Evolutionary conservation across 1,284 basidiomycete species (phyloP), one percentile per base, ranked within the genome.

Genomic region (Hemileia vastatrix): DNA sequence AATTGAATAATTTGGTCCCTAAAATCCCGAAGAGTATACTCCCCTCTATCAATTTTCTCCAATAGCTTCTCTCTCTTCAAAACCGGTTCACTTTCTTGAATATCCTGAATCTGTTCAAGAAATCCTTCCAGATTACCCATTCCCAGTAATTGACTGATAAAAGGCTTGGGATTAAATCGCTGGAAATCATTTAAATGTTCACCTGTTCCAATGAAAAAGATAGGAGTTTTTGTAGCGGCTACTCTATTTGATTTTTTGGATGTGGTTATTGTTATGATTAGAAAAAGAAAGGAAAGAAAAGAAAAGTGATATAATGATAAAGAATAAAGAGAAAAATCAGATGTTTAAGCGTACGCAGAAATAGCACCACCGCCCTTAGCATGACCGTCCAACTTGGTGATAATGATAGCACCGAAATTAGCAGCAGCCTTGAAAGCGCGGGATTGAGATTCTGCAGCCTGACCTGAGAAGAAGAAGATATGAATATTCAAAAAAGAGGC

Each of bases 341-440:
- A 40, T 2, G 2, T 36, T 18, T 5, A 24, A 33, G 81, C 88
- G 67, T 77, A 93, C 92, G 94, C 94, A 52, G 95, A 98, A 67
- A 99, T 98, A 36, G 95, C 95, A 64, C 95, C 95, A 77, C 95
- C 95, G 68, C 95, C 95, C 77, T 97, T 98, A 1, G 95, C 95
- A 75, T 99, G 95, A 4, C 95, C 95, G 72, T 99, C 95, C 83
- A 99, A 91, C 79, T 99, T 99, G 21, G 95, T 99, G 18, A 99
- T 94, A 68, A 99, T 95, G 71, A 99, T 98, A 0, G 94, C 93
- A 69, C 94, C 95, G 76, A 97, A 99, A 73, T 95, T 86, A 13
- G 93, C 89, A 67, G 88, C 92, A 66, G 97, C 92, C 78, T 99
- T 99, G 83, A 99, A 99, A 1, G 95, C 95, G 44, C 84, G 83